Evolutionary conservation across 768 basidiomycete genomes (phyloP).

Genomic region (Mycena epipterygia): DNA sequence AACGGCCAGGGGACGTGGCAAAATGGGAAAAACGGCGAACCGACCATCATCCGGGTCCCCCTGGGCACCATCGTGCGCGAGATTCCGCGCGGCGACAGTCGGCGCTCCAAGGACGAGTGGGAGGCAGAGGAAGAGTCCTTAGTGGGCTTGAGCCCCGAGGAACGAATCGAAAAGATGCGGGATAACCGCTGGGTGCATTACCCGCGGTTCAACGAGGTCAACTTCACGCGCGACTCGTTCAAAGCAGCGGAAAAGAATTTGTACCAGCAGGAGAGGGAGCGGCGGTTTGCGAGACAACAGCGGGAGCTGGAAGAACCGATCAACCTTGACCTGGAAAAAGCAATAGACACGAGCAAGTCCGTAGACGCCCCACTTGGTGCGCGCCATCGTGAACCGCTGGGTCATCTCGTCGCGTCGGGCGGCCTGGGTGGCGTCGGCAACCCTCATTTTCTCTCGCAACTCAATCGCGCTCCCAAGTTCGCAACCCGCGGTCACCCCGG

Average conservation of each 20-base stretch:
- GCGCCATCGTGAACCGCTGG: conserved; percentile 64
- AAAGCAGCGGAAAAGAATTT: conserved; percentile 76
- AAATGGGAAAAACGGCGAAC: conserved; percentile 82
- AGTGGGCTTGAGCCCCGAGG: conserved; percentile 59
- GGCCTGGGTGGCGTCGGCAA: conserved; percentile 91
- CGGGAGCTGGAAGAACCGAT: conserved; percentile 60
- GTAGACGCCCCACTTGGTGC: conserved; percentile 76
- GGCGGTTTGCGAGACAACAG: conserved; percentile 61
- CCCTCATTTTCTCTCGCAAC: conserved; percentile 80
- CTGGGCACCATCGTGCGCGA: conserved; percentile 92
- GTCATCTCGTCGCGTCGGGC: conserved; percentile 80
- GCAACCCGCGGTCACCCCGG: conserved; percentile 85
- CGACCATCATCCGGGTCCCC: conserved; percentile 85
- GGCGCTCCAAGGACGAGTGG: conserved; percentile 77
- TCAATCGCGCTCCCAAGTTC: conserved; percentile 87
- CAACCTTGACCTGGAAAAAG: conserved; percentile 73
- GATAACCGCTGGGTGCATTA: conserved; percentile 86
- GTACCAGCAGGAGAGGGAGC: conserved; percentile 73
- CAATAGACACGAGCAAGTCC: conserved; percentile 52
- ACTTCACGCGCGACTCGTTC: conserved; percentile 75
- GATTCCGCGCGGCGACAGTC: conserved; percentile 74
- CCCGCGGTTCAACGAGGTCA: conserved; percentile 73
- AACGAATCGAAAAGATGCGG: conserved; percentile 71
- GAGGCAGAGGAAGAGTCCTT: conserved; percentile 78
- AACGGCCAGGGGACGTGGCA: conserved; percentile 90